Evolutionary conservation across 495 filamentous ascomycete genomes (phyloP).

Genomic region (Lepraria neglecta): DNA sequence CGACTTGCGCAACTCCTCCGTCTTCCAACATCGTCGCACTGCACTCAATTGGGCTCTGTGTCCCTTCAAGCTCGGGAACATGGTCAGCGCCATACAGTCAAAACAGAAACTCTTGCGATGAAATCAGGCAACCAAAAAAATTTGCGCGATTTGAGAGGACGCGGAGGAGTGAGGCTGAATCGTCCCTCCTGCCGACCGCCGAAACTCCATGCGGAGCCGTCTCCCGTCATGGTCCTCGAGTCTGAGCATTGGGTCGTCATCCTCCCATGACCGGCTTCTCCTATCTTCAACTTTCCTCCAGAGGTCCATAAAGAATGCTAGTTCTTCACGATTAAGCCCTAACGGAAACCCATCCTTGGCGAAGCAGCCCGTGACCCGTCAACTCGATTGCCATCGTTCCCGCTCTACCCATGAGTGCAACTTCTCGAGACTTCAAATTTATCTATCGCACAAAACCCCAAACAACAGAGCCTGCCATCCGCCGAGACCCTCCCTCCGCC

Average conservation of each 20-base stretch:
- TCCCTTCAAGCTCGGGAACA: not conserved
- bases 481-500: not conserved
- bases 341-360: not conserved
- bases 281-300: not conserved
- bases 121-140: not conserved
- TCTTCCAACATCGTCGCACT: constrained; percentile 5
- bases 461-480: too few species aligned
- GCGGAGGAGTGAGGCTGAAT: constrained; percentile 7
- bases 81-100: not conserved
- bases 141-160: constrained; percentile 9
- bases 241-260: not conserved
- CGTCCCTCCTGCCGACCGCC: constrained; percentile 4
- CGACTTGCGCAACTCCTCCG: not conserved
- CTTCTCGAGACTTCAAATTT: not conserved
- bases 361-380: not conserved
- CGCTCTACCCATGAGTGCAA: not conserved
- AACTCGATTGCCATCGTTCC: not conserved
- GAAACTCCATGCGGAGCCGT: not conserved
- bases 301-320: not conserved
- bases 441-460: not conserved
- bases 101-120: not conserved
- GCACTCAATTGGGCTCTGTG: not conserved
- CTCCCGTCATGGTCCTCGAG: not conserved
- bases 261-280: not conserved
- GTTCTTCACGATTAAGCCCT: not conserved